Base-by-base conservation (phyloP, 495 filamentous ascomycete genomes). In the Hypoxylon fuscum region DNA sequence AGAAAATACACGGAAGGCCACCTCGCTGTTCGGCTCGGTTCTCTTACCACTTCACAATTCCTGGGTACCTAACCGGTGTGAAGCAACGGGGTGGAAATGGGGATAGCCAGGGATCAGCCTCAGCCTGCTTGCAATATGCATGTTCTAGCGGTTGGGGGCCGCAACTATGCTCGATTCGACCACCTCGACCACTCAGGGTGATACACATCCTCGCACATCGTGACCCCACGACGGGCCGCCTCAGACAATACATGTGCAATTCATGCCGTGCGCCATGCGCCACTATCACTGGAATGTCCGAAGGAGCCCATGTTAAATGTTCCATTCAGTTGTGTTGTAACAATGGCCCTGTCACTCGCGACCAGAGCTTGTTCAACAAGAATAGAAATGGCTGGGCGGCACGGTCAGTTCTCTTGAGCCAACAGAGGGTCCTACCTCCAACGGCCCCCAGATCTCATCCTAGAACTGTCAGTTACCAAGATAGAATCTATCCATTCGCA, bases 311-410 rank as follows among this genome's bases (percentile, higher is more conserved):
- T 38, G 35, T 38, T 14, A n/a, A 38, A 15, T 11, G 2, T 5
- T 38, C n/a, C 2, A 14, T 38, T n/a, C 18, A 42, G 2, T 20
- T 21, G 2, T 22, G 20, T 11, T 5, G 14, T 7, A 18, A 15
- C 40, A 20, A 10, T 18, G 18, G 18, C 5, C 18, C 31, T 15
- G 21, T 35, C 22, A 23, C 22, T 45, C 25, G 17, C 15, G 43
- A 14, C 29, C 41, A 23, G n/a, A 17, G 29, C 2, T 32, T 21
- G 29, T 12, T 35, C 9, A n/a, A 57, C 25, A 42, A 63, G 22
- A 63, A 63, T 63, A 63, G 53, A 52, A 63, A n/a, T 46, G 14
- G 52, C n/a, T 35, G 51, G 17, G 46, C 37, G 3, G 8, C 18
- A 45, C 10, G 14, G 44, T 48, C n/a, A n/a, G n/a, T n/a, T n/a